Percentiles rank a stretch among this genome's conserved stretches.
These are phyloP conservation scores for Didymella pomorum DNA, from an alignment of 2,329 filamentous ascomycete genomes.

Conservation along the genomic window DNA sequence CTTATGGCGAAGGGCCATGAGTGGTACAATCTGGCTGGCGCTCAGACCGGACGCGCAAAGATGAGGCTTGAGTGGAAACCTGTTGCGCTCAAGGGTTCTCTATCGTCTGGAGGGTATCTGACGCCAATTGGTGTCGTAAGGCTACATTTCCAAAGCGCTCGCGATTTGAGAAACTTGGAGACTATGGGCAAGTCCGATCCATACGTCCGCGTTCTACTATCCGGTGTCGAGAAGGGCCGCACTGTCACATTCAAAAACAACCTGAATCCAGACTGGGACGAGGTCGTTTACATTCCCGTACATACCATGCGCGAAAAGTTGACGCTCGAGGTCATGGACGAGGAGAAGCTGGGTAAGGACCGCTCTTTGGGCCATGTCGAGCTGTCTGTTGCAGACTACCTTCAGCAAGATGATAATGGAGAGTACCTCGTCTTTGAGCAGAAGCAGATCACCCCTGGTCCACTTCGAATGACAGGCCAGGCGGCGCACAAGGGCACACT, in stretches of 20 bases:
- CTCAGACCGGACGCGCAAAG: conserved; percentile 84
- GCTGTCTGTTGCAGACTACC: conserved; percentile 77
- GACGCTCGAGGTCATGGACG: conserved; percentile 93
- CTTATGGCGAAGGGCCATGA: conserved; percentile 92
- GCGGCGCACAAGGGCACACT: conserved; percentile 80
- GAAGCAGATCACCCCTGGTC: conserved; percentile 72
- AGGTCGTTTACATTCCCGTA: conserved; percentile 91
- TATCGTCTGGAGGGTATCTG: conserved; percentile 84
- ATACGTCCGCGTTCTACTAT: conserved; percentile 86
- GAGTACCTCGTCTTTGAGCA: conserved; percentile 81
- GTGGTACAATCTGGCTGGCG: conserved; percentile 89
- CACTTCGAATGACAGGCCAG: conserved; percentile 77
- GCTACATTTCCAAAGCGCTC: conserved; percentile 86
- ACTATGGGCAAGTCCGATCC: conserved; percentile 97
- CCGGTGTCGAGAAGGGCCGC: conserved; percentile 86
- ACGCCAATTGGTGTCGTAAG: conserved; percentile 95
- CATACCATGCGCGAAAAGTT: conserved; percentile 85
- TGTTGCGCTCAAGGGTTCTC: conserved; percentile 81
- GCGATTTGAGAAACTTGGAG: conserved; percentile 88
- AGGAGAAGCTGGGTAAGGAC: conserved; percentile 91
- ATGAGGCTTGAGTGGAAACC: conserved; percentile 95
- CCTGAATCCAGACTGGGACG: conserved; percentile 93
- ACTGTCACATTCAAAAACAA: conserved; percentile 98
- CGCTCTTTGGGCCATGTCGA: conserved; percentile 85
- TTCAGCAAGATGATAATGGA: conserved; percentile 78